Conservation (phyloP, 805 yeast genomes). For the Saccharomyces jurei region DNA sequence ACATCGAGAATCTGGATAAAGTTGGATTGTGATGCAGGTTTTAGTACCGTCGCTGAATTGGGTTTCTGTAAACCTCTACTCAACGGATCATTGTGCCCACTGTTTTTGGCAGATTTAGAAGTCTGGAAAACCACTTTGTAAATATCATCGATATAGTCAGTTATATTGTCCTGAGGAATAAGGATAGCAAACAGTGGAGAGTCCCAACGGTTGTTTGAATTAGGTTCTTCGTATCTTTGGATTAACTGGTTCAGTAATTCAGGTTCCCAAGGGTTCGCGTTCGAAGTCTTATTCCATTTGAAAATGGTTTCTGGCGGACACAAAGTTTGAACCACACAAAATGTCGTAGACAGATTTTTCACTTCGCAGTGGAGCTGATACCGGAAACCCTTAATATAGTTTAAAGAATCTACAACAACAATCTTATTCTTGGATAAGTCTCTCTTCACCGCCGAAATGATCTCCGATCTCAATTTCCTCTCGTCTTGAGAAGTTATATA, state of each 20-base stretch:
- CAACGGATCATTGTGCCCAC: slow-evolving; percentile 30
- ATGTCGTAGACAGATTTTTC: slow-evolving; percentile 71
- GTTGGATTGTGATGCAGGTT: slow-evolving; percentile 69
- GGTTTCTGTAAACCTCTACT: slow-evolving; percentile 57
- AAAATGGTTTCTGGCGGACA: slow-evolving; percentile 55
- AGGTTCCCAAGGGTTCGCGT: slow-evolving; percentile 47
- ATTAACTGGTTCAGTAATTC: slow-evolving; percentile 58
- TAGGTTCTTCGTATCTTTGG: slow-evolving; percentile 92
- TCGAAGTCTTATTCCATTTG: slow-evolving; percentile 45
- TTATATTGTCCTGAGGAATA: slow-evolving; percentile 32
- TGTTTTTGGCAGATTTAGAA: slow-evolving; percentile 4
- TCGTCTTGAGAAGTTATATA: slow-evolving; percentile 71
- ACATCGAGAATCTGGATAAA: slow-evolving; percentile 73
- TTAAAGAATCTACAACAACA: slow-evolving; percentile 77
- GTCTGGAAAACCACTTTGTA: slow-evolving; percentile 49
- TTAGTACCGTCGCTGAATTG: slow-evolving; percentile 74
- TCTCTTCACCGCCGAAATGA: slow-evolving; percentile 83
- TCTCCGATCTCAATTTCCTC: slow-evolving; percentile 73
- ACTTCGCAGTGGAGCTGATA: slow-evolving; percentile 94
- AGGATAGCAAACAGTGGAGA: slow-evolving; percentile 75
- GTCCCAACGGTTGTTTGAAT: slow-evolving; percentile 82
- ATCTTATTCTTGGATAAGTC: slow-evolving; percentile 59
- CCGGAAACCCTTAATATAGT: slow-evolving; percentile 90
- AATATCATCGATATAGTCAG: slow-evolving; percentile 54
- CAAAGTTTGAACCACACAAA: slow-evolving; percentile 74